Percentiles rank a stretch among this genome's conserved stretches.
Conservation (phyloP, 371 early-diverging fungal species). For the Syncephalastrum sp. region DNA sequence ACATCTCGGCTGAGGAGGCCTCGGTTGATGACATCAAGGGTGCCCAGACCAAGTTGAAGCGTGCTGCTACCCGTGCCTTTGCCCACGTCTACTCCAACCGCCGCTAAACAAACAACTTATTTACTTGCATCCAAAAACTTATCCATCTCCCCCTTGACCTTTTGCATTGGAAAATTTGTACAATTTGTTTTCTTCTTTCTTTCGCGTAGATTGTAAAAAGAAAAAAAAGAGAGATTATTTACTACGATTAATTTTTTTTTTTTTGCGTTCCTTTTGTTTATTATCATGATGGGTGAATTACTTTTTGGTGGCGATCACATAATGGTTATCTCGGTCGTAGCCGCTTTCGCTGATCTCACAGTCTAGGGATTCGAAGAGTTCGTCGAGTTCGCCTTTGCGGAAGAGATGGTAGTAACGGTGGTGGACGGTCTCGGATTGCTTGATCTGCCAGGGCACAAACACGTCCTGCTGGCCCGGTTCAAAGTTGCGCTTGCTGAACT, state of each 20-base stretch:
- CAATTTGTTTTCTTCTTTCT: conserved; percentile 1
- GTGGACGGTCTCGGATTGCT: conserved; percentile 41
- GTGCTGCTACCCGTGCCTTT: conserved; percentile 76
- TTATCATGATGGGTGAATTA: background rate
- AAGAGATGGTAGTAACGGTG: conserved; percentile 95
- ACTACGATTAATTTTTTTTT: background rate
- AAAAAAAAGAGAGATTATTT: background rate
- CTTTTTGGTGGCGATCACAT: conserved; percentile 55
- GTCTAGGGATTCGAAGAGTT: conserved; percentile 39
- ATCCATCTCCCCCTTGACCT: background rate
- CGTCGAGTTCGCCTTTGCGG: conserved; percentile 81
- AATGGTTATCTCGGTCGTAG: conserved; percentile 95
- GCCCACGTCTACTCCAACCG: conserved; percentile 62
- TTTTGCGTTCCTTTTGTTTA: background rate
- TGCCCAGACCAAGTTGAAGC: conserved; percentile 93
- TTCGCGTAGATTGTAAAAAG: conserved; percentile 4
- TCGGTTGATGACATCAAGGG: conserved; percentile 84
- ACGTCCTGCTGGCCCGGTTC: conserved; percentile 83
- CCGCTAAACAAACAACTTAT: conserved; percentile 29
- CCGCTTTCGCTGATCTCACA: conserved; percentile 61
- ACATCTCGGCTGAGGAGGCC: conserved; percentile 74
- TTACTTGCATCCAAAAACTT: conserved; percentile 9
- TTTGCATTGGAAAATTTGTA: background rate
- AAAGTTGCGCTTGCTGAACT: conserved; percentile 71
- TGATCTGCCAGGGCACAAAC: conserved; percentile 88